Conservation (phyloP, 345 rosid species). For the Rhodamnia rubescens region DNA sequence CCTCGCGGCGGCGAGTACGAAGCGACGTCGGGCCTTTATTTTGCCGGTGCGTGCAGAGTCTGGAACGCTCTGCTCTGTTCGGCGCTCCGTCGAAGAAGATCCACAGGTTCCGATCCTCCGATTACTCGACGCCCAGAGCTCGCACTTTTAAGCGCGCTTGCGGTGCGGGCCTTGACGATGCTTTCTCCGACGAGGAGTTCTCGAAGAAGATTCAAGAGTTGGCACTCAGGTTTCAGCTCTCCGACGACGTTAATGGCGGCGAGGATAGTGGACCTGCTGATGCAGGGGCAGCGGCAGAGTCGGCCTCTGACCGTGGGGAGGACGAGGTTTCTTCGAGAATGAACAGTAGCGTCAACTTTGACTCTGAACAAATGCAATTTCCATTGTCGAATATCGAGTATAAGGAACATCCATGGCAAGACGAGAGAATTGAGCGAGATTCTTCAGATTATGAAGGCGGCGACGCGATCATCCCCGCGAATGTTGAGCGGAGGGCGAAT, state of each 20-base stretch:
- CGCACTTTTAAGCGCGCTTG: slow-evolving; percentile 27
- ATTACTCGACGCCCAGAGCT: slow-evolving; percentile 14
- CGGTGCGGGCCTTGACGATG: slow-evolving; percentile 43
- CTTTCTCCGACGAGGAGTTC: slow-evolving; percentile 71
- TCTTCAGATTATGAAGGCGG: neutral
- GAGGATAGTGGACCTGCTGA: neutral
- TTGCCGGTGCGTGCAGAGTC: slow-evolving; percentile 23
- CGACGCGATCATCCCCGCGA: slow-evolving; percentile 26
- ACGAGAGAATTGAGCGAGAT: slow-evolving; percentile 1
- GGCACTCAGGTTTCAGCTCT: slow-evolving; percentile 39
- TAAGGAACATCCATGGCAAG: slow-evolving; percentile 2
- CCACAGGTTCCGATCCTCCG: slow-evolving; percentile 37
- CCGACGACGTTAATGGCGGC: slow-evolving; percentile 14
- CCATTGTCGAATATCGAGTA: neutral
- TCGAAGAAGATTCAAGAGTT: slow-evolving; percentile 46
- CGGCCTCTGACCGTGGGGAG: neutral
- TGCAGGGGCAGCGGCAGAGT: neutral
- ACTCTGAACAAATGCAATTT: neutral
- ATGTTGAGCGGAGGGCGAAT: slow-evolving; percentile 76
- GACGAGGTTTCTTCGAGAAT: neutral
- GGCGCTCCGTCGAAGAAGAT: slow-evolving; percentile 25
- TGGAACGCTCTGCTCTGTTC: slow-evolving; percentile 35
- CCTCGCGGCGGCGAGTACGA: slow-evolving; percentile 27
- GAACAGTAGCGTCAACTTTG: slow-evolving; percentile 1
- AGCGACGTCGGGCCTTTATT: slow-evolving; percentile 10